Base-by-base conservation (phyloP, 495 filamentous ascomycete species). In the Neurospora sp. region DNA sequence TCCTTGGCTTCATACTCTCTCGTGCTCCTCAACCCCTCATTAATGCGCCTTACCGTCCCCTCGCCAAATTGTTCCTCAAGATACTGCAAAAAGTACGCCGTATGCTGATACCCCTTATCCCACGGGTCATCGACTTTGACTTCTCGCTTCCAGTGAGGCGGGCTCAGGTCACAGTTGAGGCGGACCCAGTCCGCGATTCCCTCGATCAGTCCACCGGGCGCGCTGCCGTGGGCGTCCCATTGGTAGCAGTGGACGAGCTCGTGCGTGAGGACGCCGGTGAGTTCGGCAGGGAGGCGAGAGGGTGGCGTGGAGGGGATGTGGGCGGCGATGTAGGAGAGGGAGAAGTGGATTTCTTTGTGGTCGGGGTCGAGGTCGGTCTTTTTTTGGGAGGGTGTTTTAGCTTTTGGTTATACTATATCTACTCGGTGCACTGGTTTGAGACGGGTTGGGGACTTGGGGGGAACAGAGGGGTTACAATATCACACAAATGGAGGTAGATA, bases 201-300 rank as follows among this genome's bases (percentile, higher is more conserved):
- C 79, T 99, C 96, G 71, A 97, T 91, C 73, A 99, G 75, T 0
- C 96, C 96, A 16, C 90, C 90, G 0, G 95, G 95, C 18, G 86
- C 87, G 4, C 83, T 85, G 0, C 87, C 88, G 3, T 81, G 83
- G 1, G 86, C 91, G 70, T 92, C 89, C 81, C 92, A 93, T 79
- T 99, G 96, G 83, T 92, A 97, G 83, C 94, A 98, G 79, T 99
- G 96, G 12, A 98, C 96, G 74, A 98, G 91, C 82, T 99, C 96
- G 80, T 99, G 96, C 0, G 89, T 89, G 9, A 99, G 77, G 3
- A 99, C 93, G 45, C 96, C 96, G 12, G 85, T 81, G 72, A 98
- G 89, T 82, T 99, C 96, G 40, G 87, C 76, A n/a, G 80, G 68
- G 16, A 80, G 80, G 14, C 84, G 84, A 2, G 81, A 70, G 0